phyloP scores from a whole-genome alignment of 192 early-diverging fungal genomes.

The Podila clonocystis region DNA sequence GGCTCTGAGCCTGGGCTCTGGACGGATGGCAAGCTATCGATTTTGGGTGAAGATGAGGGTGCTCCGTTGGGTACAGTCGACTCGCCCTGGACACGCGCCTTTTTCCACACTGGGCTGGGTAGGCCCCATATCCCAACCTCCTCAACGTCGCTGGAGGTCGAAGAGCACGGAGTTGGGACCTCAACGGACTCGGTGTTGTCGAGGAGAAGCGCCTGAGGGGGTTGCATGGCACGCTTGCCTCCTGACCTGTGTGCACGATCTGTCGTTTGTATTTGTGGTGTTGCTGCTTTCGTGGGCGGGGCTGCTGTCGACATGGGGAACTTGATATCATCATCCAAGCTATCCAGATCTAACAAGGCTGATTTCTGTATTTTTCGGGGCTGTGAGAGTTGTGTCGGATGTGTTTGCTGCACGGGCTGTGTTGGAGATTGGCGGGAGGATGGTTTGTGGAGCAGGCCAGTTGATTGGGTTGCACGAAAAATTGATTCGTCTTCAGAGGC shows the following conservation, averaged over 20 bases:
- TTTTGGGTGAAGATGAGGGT: too few relatives aligned
- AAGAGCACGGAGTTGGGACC: constrained; percentile 2
- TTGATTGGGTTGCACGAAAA: background rate
- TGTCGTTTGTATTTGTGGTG: constrained; percentile 5
- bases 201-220: background rate
- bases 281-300: constrained; percentile 3
- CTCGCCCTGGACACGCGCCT: constrained; percentile 11
- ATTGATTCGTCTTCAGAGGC: background rate
- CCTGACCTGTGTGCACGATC: background rate
- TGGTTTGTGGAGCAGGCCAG: background rate
- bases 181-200: background rate
- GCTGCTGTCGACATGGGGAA: background rate
- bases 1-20: too few relatives aligned
- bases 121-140: constrained; percentile 2
- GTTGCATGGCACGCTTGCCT: background rate
- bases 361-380: too few relatives aligned
- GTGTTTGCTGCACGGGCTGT: too few relatives aligned
- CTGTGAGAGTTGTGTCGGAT: too few relatives aligned
- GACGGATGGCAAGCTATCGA: too few relatives aligned
- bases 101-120: constrained; percentile 25
- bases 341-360: too few relatives aligned
- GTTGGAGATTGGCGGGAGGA: too few relatives aligned
- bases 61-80: background rate
- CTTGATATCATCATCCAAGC: too few relatives aligned
- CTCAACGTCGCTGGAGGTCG: constrained; percentile 13